These are phyloP conservation scores for Hygrophoropsis aurantiaca DNA, from an alignment of 768 basidiomycete genomes.

Conservation along the genomic window DNA sequence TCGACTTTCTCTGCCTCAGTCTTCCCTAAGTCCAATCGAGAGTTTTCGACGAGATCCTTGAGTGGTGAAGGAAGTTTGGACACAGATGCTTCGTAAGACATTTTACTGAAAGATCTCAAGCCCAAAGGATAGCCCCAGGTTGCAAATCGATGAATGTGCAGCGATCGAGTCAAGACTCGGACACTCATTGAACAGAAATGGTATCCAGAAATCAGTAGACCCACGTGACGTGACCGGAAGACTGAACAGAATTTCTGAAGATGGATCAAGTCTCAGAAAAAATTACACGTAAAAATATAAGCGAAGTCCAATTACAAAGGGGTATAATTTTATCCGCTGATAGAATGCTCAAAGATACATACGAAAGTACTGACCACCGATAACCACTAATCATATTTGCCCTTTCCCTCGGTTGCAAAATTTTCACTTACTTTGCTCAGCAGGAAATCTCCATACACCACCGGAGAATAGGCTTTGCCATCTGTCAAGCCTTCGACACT, in stretches of 20 bases:
- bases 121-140: constrained; percentile 9
- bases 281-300: too few species aligned
- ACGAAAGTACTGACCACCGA: too few species aligned
- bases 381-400: constrained; percentile 30
- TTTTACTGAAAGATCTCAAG: constrained; percentile 26
- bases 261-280: too few species aligned
- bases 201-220: constrained; percentile 1
- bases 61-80: constrained; percentile 46
- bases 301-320: too few species aligned
- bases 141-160: constrained; percentile 24
- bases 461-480: constrained; percentile 40
- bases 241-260: too few species aligned
- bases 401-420: constrained; percentile 48
- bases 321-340: too few species aligned
- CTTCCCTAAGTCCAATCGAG: constrained; percentile 44
- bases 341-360: too few species aligned
- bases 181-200: constrained; percentile 4
- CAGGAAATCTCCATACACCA: constrained; percentile 81
- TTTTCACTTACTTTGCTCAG: constrained; percentile 70
- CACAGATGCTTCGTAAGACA: constrained; percentile 55
- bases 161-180: constrained; percentile 20
- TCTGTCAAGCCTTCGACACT: constrained; percentile 16
- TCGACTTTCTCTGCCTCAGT: constrained; percentile 63
- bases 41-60: constrained; percentile 53
- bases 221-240: too few species aligned